These are phyloP conservation scores for Strigomonas oncopelti DNA, from an alignment of 208 protist species.

Conservation along the genomic window DNA sequence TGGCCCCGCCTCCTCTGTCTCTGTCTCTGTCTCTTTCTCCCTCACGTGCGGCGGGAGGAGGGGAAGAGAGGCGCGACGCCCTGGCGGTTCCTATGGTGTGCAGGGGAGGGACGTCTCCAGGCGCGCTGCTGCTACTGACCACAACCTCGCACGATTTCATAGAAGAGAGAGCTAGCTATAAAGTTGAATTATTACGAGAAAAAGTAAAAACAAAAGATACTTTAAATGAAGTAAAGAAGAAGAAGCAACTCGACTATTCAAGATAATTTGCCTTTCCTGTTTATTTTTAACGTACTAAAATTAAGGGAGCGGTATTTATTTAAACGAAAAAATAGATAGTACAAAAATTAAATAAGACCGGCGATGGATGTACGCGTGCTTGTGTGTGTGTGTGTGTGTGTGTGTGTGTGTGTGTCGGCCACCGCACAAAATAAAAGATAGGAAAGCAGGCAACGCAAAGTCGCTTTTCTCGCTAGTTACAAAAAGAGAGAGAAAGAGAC, in stretches of 20 bases:
- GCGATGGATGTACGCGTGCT: too few species aligned
- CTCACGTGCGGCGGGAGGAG: neutral
- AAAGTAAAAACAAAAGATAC: constrained; percentile 7
- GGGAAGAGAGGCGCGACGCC: neutral
- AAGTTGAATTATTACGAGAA: neutral
- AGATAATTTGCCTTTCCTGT: neutral
- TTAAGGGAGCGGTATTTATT: too few species aligned
- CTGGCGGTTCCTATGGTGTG: neutral
- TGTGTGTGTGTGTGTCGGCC: too few species aligned
- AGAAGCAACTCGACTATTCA: constrained; percentile 1
- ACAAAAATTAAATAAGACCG: constrained; percentile 5
- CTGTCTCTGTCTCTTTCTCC: too few species aligned
- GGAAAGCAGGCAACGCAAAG: neutral
- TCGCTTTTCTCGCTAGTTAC: neutral
- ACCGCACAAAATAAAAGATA: too few species aligned
- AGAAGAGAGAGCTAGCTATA: neutral
- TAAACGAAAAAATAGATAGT: constrained; percentile 8
- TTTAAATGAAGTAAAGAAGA: neutral
- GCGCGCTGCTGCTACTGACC: neutral
- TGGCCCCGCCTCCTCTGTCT: too few species aligned
- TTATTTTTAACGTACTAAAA: neutral
- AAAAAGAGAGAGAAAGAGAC: constrained; percentile 14
- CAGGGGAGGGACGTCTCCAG: neutral
- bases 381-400: constrained; percentile 6
- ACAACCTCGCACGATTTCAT: constrained; percentile 18